phyloP scores from a whole-genome alignment of 345 rosid genomes.

The Ceriops zippeliana region DNA sequence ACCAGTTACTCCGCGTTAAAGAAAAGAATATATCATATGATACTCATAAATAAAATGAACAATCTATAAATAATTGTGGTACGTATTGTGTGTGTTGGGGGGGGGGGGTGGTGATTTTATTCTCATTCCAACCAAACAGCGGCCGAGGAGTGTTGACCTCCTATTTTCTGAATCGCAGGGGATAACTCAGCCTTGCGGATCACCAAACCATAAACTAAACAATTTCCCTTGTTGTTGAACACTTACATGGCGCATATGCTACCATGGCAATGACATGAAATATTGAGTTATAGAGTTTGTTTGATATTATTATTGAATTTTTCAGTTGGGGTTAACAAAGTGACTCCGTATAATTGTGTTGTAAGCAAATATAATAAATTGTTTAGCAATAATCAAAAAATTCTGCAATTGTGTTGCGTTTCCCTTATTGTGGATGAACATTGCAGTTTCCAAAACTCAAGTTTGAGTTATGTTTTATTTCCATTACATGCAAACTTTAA shows the following conservation, averaged over 20 bases:
- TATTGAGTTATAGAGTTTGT: neutral
- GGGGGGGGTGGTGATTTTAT: neutral
- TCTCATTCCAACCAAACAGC: conserved; percentile 14
- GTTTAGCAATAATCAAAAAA: too few species aligned
- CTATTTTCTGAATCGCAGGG: neutral
- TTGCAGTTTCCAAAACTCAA: too few species aligned
- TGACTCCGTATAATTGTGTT: too few species aligned
- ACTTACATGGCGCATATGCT: neutral
- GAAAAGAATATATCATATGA: too few species aligned
- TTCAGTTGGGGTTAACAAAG: too few species aligned
- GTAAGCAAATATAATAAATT: too few species aligned
- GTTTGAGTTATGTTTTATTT: too few species aligned
- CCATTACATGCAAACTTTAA: too few species aligned
- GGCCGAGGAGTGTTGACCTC: conserved; percentile 14
- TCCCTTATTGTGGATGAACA: too few species aligned
- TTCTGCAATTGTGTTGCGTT: too few species aligned
- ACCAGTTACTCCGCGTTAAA: too few species aligned
- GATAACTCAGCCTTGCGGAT: neutral
- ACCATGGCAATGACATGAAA: neutral
- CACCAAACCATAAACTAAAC: conserved; percentile 12
- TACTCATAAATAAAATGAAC: neutral
- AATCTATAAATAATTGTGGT: neutral
- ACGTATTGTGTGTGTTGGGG: neutral
- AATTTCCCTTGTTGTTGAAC: neutral
- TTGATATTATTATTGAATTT: neutral